A percentile compares a stretch with the other conserved stretches of the same genome.
phyloP scores from a whole-genome alignment of 2,329 filamentous ascomycete genomes.

The Neurospora crassa region DNA sequence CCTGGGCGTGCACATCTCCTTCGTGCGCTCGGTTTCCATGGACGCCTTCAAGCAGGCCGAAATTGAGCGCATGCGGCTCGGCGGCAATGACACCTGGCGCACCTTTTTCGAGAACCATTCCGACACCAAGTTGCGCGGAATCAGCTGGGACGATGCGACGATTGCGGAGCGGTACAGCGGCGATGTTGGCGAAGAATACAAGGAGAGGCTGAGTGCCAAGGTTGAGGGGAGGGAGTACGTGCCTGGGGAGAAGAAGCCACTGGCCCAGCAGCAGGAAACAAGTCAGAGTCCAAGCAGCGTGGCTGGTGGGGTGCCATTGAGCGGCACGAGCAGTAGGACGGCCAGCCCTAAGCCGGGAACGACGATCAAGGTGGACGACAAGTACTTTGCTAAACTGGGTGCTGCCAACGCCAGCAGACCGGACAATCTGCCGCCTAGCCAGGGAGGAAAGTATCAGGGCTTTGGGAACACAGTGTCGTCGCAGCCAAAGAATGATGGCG shows the following conservation, averaged over 20 bases:
- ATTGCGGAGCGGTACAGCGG: slow-evolving; percentile 86
- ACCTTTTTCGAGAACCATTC: slow-evolving; percentile 72
- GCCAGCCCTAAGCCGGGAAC: slow-evolving; percentile 25
- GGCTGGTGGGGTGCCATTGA: slow-evolving; percentile 28
- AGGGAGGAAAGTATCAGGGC: slow-evolving; percentile 85
- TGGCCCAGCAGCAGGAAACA: slow-evolving; percentile 7
- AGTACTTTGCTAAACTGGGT: slow-evolving; percentile 81
- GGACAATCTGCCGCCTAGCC: slow-evolving; percentile 68
- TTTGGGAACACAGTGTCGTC: slow-evolving; percentile 70
- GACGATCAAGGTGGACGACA: slow-evolving; percentile 64
- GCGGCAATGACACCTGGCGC: slow-evolving; percentile 82
- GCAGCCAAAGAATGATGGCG: slow-evolving; percentile 26
- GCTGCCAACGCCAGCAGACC: slow-evolving; percentile 70
- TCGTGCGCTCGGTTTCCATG: slow-evolving; percentile 96
- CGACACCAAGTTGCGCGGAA: slow-evolving; percentile 55
- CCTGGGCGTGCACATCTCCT: slow-evolving; percentile 95
- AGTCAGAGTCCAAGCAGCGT: slow-evolving; percentile 20
- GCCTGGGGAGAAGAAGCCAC: slow-evolving; percentile 51
- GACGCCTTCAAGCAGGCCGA: slow-evolving; percentile 93
- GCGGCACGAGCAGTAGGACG: slow-evolving; percentile 20
- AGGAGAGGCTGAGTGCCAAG: slow-evolving; percentile 78
- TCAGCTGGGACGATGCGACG: slow-evolving; percentile 75
- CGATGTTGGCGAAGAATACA: slow-evolving; percentile 89
- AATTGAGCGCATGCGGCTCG: slow-evolving; percentile 86
- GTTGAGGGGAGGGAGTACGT: slow-evolving; percentile 85